Evolutionary conservation across 164 flowering plant species (phyloP), one percentile per base, ranked within the genome.

Genomic region (Magnolia changhungtana): DNA sequence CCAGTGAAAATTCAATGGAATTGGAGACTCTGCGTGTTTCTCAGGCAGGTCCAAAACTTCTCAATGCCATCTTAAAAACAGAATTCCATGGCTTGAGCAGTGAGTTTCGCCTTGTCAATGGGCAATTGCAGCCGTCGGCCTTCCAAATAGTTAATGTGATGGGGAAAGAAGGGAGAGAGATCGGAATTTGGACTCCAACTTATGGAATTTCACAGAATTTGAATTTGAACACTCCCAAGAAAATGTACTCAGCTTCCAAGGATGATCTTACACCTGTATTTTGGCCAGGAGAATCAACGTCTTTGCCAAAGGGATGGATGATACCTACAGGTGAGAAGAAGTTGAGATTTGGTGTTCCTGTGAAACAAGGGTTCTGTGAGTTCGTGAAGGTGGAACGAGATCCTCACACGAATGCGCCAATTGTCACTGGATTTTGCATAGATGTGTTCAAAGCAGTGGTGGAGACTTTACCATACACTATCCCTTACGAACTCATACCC

Each of bases 101-200:
- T 3, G 78, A 82, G 0, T 80, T 87, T 64, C 63, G 63, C 5
- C 52, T 89, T 1, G 78, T 80, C 16, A 72, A 81, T 50, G 83
- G 85, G 51, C 80, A 85, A 14, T 45, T 84, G 29, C 80, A 72
- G 27, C 19, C 82, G 10, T 23, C 77, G 6, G 67, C 55, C 2
- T 85, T 81, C 31, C 59, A 86, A 68, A 81, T 88, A 50, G 23
- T 87, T n/a, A 87, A 88, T 74, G 78, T 87, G 45, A 65, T 72
- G 45, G 82, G 84, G 3, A 45, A 76, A 6, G 79, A 73, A 2
- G 81, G 18, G 29, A 77, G 76, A 50, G 55, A 16, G 18, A 59
- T 88, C 24, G 89, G 87, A 19, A 76, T 51, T 58, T 88, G 91
- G 91, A 82, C 75, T 0, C 78, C 71, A n/a, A 71, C 7, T n/a